Base-by-base conservation (phyloP, 129 eudicot genomes). In the Helianthus tuberosus region DNA sequence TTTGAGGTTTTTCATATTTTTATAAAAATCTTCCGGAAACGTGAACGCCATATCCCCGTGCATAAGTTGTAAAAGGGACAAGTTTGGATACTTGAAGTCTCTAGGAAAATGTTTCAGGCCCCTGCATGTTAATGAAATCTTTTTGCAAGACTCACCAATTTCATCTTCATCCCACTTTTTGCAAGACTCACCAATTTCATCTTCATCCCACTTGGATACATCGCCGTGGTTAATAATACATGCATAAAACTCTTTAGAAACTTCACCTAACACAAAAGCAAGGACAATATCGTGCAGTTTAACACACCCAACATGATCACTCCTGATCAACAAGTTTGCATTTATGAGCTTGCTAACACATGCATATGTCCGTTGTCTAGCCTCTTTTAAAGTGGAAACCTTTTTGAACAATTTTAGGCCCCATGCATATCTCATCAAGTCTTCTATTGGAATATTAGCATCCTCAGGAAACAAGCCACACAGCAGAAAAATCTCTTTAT, bases 211-310 rank as follows among this genome's bases (percentile, higher is more conserved):
- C n/a, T 52, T 69, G 41, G 74, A 51, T 3, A 15, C 6, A 32
- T 35, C 49, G 0, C 49, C 63, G 13, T 68, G 72, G 4, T 68
- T 48, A 15, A 69, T 35, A 3, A 51, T 3, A 48, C 63, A 69
- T 0, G 61, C 9, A 25, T 27, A 44, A 9, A 2, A 44, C 0
- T 63, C 17, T 35, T 14, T 35, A 15, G 74, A 69, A 35, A 51
- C 62, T 32, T 4, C 36, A 1, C 11, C 10, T 35, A 69, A 32
- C n/a, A 69, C 74, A 69, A 69, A 69, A 35, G 32, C 63, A 8
- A 51, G 63, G 49, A 69, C 74, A 50, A 69, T 63, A 51, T 52
- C 74, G 12, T 69, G 62, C 74, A 69, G 32, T 35, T 69, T 69
- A 3, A 69, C 74, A 69, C 32, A 35, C 35, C 29, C 49, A 32